Conservation (phyloP, 129 eudicot genomes). For the Lactuca saligna region DNA sequence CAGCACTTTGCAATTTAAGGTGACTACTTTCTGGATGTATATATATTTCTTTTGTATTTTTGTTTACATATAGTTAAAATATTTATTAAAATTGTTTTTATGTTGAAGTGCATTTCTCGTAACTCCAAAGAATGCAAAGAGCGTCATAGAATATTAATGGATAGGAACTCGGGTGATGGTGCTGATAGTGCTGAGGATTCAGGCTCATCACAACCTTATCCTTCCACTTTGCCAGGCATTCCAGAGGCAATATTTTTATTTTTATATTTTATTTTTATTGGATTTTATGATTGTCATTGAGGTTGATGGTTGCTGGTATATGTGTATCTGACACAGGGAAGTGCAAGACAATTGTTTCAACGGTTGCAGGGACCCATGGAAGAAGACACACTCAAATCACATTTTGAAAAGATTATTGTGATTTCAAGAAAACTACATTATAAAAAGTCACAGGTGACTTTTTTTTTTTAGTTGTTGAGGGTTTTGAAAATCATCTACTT, state of each 20-base stretch:
- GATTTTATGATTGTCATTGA: neutral
- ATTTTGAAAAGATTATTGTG: constrained; percentile 67
- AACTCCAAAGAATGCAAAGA: constrained; percentile 88
- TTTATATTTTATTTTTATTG: neutral
- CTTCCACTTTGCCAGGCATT: constrained; percentile 89
- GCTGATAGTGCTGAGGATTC: constrained; percentile 98
- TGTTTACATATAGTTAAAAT: neutral
- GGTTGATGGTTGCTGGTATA: constrained; percentile 19
- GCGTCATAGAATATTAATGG: constrained; percentile 73
- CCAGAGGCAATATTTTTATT: constrained; percentile 59
- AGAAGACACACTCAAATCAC: constrained; percentile 81
- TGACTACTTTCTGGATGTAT: constrained; percentile 19
- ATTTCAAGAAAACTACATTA: constrained; percentile 57
- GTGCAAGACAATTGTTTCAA: constrained; percentile 92
- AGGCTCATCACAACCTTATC: constrained; percentile 90
- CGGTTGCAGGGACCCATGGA: constrained; percentile 90
- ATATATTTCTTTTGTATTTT: neutral
- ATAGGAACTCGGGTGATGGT: constrained; percentile 72
- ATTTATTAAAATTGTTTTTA: constrained; percentile 9
- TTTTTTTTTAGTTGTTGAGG: neutral
- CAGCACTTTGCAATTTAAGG: constrained; percentile 86
- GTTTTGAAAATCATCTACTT: neutral
- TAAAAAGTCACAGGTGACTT: constrained; percentile 60
- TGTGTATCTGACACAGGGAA: constrained; percentile 61
- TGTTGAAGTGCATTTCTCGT: constrained; percentile 69